Evolutionary conservation across 192 early-diverging fungal species (phyloP).

Genomic region (Coemansia sp.): DNA sequence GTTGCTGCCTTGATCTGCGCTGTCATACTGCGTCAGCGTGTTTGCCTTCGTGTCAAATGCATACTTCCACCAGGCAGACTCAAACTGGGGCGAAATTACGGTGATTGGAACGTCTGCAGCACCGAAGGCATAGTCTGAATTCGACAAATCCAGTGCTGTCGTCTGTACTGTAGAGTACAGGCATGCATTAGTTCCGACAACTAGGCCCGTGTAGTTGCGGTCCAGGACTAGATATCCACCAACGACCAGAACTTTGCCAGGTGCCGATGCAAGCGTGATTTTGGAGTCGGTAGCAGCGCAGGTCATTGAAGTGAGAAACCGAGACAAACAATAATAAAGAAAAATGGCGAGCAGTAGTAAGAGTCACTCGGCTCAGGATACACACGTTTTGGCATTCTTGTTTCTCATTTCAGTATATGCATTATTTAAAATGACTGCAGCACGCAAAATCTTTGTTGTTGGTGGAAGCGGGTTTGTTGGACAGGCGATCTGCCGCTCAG

Average conservation of each 20-base stretch:
- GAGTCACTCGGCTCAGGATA: not conserved
- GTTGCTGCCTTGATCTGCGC: slow-evolving; percentile 33
- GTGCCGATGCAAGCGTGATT: slow-evolving; percentile 75
- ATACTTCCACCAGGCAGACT: slow-evolving; percentile 82
- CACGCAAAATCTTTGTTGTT: slow-evolving; percentile 58
- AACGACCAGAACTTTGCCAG: slow-evolving; percentile 90
- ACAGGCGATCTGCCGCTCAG: slow-evolving; percentile 51
- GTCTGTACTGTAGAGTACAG: slow-evolving; percentile 74
- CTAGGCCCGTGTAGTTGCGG: slow-evolving; percentile 72
- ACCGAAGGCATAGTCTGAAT: not conserved
- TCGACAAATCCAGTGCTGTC: slow-evolving; percentile 8
- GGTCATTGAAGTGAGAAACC: slow-evolving; percentile 7
- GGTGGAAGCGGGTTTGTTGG: slow-evolving; percentile 66
- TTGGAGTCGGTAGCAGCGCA: not conserved
- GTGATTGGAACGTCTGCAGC: slow-evolving; percentile 33
- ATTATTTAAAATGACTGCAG: slow-evolving; percentile 19
- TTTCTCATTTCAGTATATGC: not conserved
- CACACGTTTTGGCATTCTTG: not conserved
- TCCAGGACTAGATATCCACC: slow-evolving; percentile 97
- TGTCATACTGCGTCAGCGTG: slow-evolving; percentile 26
- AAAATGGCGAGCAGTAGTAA: not conserved
- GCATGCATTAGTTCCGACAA: slow-evolving; percentile 80
- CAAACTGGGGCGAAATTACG: slow-evolving; percentile 84
- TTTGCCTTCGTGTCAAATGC: slow-evolving; percentile 17
- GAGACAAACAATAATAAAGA: not conserved